Conservation (phyloP, 1,284 basidiomycete genomes). For the Malassezia obtusa region DNA sequence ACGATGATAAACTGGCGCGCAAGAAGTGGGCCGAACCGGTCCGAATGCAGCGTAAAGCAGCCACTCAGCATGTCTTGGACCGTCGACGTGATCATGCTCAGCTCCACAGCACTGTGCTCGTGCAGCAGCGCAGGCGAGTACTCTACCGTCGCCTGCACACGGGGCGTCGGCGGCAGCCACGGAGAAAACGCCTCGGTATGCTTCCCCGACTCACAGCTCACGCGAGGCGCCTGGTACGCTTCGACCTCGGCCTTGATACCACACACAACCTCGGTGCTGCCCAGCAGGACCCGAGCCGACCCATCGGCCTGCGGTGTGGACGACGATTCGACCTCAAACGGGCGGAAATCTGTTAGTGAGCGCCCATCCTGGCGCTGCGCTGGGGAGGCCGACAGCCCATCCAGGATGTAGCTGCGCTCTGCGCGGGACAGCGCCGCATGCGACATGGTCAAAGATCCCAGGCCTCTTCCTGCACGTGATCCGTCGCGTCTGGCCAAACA, state of each 20-base stretch:
- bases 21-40: constrained; percentile 17
- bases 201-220: neutral
- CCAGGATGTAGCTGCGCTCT: constrained; percentile 32
- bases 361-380: constrained; percentile 33
- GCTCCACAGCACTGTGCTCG: constrained; percentile 8
- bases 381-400: constrained; percentile 28
- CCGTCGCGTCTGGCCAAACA: neutral
- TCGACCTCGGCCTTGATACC: constrained; percentile 35
- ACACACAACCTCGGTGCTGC: constrained; percentile 35
- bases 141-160: constrained; percentile 7
- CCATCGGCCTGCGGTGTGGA: constrained; percentile 32
- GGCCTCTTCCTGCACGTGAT: constrained; percentile 6
- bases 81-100: constrained; percentile 6
- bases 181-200: neutral
- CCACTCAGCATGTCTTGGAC: constrained; percentile 12
- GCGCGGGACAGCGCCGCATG: constrained; percentile 33
- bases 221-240: neutral
- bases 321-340: constrained; percentile 24
- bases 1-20: constrained; percentile 31
- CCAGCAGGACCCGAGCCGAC: constrained; percentile 28
- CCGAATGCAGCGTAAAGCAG: constrained; percentile 4
- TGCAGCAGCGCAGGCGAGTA: constrained; percentile 15
- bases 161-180: constrained; percentile 10
- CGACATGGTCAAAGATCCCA: constrained; percentile 17
- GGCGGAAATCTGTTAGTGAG: constrained; percentile 25